Evolutionary conservation across 2,329 filamentous ascomycete species (phyloP).

Genomic region (Eurotiales sp.): DNA sequence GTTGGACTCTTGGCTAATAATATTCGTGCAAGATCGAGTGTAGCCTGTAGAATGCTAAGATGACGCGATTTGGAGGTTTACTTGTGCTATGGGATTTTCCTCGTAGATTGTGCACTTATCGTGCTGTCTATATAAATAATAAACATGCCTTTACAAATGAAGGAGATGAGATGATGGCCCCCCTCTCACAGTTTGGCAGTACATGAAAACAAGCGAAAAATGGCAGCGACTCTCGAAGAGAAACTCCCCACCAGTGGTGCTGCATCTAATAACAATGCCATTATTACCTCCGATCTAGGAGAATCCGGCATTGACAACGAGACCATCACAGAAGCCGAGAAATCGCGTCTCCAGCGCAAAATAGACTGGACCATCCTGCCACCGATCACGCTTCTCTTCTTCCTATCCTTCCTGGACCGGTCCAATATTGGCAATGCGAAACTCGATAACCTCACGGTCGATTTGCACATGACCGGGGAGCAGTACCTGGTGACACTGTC

Average conservation of each 20-base stretch:
- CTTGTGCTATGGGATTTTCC: background rate
- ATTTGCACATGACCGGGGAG: conserved; percentile 57
- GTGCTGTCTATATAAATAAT: too few species aligned
- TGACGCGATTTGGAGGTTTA: background rate
- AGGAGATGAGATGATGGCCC: too few species aligned
- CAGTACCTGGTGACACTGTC: conserved; percentile 68
- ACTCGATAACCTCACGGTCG: conserved; percentile 61
- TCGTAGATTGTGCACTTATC: background rate
- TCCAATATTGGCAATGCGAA: conserved; percentile 61
- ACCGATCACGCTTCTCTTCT: conserved; percentile 41
- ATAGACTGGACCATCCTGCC: conserved; percentile 44
- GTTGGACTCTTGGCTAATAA: background rate
- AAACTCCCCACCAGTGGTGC: background rate
- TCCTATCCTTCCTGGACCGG: conserved; percentile 43
- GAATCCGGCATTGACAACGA: background rate
- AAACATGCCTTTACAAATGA: too few species aligned
- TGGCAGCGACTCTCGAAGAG: conserved; percentile 1
- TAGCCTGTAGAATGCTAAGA: background rate
- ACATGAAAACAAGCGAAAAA: too few species aligned
- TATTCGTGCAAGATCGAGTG: background rate
- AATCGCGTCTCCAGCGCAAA: conserved; percentile 35
- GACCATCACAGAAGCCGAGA: background rate
- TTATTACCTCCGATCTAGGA: background rate
- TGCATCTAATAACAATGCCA: background rate
- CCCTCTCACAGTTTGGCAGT: too few species aligned